Conservation (phyloP, 306 rosid genomes). For the Fragaria nilgerrensis region DNA sequence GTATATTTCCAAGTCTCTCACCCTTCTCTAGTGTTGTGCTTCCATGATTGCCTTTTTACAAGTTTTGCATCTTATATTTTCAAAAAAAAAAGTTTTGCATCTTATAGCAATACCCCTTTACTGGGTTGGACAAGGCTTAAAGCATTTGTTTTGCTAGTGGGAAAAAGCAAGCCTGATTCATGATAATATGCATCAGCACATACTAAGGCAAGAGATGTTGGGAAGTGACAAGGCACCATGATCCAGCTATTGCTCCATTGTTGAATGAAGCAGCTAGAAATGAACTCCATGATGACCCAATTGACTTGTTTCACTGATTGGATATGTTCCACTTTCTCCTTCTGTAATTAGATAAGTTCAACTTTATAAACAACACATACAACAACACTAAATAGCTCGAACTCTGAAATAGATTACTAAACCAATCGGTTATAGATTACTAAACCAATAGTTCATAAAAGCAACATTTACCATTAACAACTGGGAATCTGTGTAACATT, state of each 20-base stretch:
- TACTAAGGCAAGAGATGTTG: slow-evolving; percentile 5
- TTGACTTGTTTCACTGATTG: slow-evolving; percentile 1
- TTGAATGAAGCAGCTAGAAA: neutral
- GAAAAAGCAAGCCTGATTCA: neutral
- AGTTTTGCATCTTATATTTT: neutral
- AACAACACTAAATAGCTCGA: neutral
- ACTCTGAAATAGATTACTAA: neutral
- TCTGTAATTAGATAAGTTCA: neutral
- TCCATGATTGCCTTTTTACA: neutral
- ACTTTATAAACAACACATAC: neutral
- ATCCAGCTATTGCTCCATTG: slow-evolving; percentile 2
- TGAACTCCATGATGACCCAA: neutral
- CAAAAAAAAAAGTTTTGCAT: no score
- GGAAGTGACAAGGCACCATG: slow-evolving; percentile 18
- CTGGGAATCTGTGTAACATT: neutral
- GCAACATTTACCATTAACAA: neutral
- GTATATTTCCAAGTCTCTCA: neutral
- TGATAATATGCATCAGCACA: neutral
- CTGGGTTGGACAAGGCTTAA: neutral
- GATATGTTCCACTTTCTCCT: neutral
- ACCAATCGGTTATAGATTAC: no score
- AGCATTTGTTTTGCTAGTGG: slow-evolving; percentile 1
- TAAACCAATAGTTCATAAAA: no score
- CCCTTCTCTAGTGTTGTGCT: neutral
- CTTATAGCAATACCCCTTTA: neutral